A percentile compares a stretch with the other conserved stretches of the same genome.
These are phyloP conservation scores for Leonotis leonurus DNA, from an alignment of 257 asterid species.

Conservation along the genomic window DNA sequence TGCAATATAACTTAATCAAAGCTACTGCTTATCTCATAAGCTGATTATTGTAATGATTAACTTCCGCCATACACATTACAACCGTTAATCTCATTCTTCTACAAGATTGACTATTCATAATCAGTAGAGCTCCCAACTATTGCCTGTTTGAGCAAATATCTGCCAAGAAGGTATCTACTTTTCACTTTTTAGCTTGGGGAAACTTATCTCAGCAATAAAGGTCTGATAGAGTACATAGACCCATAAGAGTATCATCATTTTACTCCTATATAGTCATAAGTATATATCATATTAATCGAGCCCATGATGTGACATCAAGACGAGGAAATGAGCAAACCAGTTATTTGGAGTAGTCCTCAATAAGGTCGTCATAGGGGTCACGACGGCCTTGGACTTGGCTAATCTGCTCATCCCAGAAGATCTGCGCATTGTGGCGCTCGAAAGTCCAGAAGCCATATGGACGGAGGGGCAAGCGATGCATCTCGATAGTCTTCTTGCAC, in stretches of 20 bases:
- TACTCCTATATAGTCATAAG: not conserved
- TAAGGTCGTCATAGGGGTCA: slow-evolving; percentile 63
- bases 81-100: no score
- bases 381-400: slow-evolving; percentile 84
- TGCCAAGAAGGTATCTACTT: not conserved
- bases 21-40: no score
- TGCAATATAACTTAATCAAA: no score
- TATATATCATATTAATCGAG: not conserved
- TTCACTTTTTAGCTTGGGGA: not conserved
- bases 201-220: not conserved
- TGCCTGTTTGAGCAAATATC: not conserved
- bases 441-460: slow-evolving; percentile 92
- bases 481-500: slow-evolving; percentile 39
- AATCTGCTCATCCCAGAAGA: slow-evolving; percentile 47
- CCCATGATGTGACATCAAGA: no score
- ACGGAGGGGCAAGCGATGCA: slow-evolving; percentile 65
- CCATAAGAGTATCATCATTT: not conserved
- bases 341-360: slow-evolving; percentile 28
- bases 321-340: not conserved
- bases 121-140: not conserved
- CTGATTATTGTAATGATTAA: no score
- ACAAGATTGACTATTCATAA: not conserved
- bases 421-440: slow-evolving; percentile 73
- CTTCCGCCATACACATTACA: no score
- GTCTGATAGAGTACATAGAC: no score